phyloP scores from a whole-genome alignment of 345 rosid genomes.

The Eucalyptus sp. region DNA sequence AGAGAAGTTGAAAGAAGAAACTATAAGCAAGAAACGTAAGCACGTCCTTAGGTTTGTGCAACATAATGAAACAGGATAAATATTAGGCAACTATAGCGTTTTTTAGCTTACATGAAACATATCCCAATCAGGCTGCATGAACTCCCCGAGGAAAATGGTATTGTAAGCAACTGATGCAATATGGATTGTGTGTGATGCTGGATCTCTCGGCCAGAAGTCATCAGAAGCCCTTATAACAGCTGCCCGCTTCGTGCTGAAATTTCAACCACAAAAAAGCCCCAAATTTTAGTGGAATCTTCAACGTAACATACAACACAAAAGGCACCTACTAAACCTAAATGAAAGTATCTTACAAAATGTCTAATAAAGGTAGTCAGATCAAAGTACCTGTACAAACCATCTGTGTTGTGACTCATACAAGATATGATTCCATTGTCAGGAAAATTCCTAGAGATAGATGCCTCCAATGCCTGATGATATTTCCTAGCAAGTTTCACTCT shows the following conservation, averaged over 20 bases:
- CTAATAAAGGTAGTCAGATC: not conserved
- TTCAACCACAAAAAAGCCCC: not conserved
- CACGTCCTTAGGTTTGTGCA: not conserved
- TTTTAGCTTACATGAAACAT: conserved; percentile 53
- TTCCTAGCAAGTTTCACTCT: conserved; percentile 56
- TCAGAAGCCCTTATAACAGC: conserved; percentile 57
- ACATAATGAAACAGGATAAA: not conserved
- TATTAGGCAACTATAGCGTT: not conserved
- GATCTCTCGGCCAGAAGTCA: conserved; percentile 67
- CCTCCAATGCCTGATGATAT: conserved; percentile 59
- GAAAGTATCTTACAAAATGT: not conserved
- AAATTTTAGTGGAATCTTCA: not conserved
- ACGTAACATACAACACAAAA: not conserved
- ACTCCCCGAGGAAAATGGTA: conserved; percentile 54
- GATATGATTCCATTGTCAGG: conserved; percentile 42
- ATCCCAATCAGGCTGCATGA: conserved; percentile 79
- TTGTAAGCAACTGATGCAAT: conserved; percentile 65
- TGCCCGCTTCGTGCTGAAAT: conserved; percentile 37
- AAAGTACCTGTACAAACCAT: conserved; percentile 52
- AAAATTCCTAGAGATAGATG: conserved; percentile 50
- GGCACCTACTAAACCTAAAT: not conserved
- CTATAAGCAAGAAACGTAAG: not conserved
- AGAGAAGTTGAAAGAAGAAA: not conserved
- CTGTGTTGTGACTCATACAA: conserved; percentile 71
- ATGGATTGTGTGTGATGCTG: conserved; percentile 66